These are phyloP conservation scores for Lophium mytilinum DNA, from an alignment of 495 filamentous ascomycete species.

Conservation along the genomic window DNA sequence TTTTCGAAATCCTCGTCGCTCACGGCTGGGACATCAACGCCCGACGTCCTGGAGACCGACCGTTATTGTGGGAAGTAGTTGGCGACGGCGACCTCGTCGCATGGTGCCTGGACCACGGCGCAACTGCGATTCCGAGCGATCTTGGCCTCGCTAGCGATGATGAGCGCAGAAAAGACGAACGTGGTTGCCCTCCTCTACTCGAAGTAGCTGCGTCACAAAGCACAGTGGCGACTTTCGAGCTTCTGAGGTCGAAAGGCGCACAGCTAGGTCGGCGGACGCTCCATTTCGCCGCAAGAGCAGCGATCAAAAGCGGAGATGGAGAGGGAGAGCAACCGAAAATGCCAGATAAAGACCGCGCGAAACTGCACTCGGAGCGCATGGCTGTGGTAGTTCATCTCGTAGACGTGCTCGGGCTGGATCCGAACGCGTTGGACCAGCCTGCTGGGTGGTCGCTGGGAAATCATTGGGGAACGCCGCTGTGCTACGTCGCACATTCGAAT, in stretches of 20 bases:
- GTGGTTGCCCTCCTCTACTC: constrained; percentile 1
- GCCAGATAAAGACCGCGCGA: not conserved
- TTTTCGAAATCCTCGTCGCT: constrained; percentile 9
- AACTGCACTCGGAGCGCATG: constrained; percentile 5
- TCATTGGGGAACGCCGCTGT: constrained; percentile 3
- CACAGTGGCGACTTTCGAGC: constrained; percentile 13
- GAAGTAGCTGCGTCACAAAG: constrained; percentile 1
- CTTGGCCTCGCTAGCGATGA: not conserved
- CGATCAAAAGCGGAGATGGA: not conserved
- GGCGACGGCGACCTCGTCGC: constrained; percentile 1
- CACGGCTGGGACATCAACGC: constrained; percentile 13
- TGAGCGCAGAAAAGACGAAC: not conserved
- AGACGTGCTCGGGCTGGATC: constrained; percentile 7
- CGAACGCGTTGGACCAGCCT: constrained; percentile 3
- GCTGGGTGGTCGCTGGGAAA: not conserved
- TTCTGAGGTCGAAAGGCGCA: constrained; percentile 9
- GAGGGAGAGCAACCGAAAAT: not conserved
- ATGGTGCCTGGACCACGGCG: constrained; percentile 10
- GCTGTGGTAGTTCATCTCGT: constrained; percentile 11
- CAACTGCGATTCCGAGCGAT: not conserved
- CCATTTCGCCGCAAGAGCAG: not conserved
- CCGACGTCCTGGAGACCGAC: not conserved
- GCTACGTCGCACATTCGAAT: not conserved
- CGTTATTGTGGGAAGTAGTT: constrained; percentile 9
- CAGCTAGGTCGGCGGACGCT: constrained; percentile 5